These are phyloP conservation scores for Pythium phragmiticola DNA, from an alignment of 352 stramenopile species.

Conservation along the genomic window DNA sequence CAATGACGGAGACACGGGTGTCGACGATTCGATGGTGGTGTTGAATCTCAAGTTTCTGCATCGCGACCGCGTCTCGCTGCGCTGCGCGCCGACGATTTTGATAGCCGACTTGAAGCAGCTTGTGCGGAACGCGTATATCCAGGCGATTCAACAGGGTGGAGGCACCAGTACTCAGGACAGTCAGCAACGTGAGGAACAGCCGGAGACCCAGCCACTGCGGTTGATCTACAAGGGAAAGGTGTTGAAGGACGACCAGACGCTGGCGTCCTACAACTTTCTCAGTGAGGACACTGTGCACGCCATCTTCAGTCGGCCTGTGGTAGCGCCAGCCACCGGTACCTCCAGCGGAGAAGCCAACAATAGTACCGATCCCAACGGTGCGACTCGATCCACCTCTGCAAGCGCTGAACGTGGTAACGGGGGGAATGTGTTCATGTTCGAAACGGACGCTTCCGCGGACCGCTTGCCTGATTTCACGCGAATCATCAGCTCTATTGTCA, in stretches of 20 bases:
- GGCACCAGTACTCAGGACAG: not conserved
- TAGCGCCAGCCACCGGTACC: not conserved
- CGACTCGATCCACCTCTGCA: not conserved
- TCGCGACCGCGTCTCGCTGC: constrained; percentile 25
- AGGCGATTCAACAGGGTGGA: constrained; percentile 9
- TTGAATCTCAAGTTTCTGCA: constrained; percentile 30
- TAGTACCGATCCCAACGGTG: not conserved
- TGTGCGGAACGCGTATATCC: constrained; percentile 17
- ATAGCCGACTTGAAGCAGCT: constrained; percentile 26
- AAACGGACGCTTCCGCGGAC: not conserved
- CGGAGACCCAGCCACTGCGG: constrained; percentile 17
- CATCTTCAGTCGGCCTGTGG: constrained; percentile 18
- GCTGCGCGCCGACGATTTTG: constrained; percentile 19
- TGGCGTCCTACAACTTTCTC: constrained; percentile 25
- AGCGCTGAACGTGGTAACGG: not conserved
- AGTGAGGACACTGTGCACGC: constrained; percentile 26
- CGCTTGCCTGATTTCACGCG: constrained; percentile 6
- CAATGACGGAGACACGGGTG: not conserved
- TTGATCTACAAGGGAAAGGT: constrained; percentile 33
- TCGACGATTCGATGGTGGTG: not conserved
- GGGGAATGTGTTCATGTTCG: not conserved
- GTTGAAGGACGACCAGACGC: constrained; percentile 25
- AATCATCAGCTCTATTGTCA: constrained; percentile 16
- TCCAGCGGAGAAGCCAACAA: not conserved
- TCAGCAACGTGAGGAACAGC: constrained; percentile 9